Evolutionary conservation across 2,329 filamentous ascomycete species (phyloP).

Genomic region (Aspergillus pseudotamarii): DNA sequence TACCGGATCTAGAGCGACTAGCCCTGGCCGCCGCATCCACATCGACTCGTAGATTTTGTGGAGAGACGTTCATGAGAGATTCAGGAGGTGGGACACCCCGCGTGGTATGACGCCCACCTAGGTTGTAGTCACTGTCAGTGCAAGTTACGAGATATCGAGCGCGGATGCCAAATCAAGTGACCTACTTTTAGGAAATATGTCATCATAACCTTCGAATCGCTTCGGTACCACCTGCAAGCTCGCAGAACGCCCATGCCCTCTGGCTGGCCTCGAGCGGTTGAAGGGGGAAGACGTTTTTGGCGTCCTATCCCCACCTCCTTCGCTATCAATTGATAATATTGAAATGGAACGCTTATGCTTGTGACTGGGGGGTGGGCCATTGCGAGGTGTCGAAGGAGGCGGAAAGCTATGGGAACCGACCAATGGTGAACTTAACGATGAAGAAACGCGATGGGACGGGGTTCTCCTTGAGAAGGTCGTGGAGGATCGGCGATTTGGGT

Average conservation of each 20-base stretch:
- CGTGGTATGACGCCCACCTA: slow-evolving; percentile 37
- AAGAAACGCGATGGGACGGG: slow-evolving; percentile 41
- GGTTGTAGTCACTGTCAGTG: slow-evolving; percentile 13
- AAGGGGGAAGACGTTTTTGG: slow-evolving; percentile 33
- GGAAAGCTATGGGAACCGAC: slow-evolving; percentile 46
- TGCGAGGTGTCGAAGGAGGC: slow-evolving; percentile 38
- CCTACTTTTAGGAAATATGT: slow-evolving; percentile 43
- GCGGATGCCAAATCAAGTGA: neutral
- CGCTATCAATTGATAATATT: slow-evolving; percentile 73
- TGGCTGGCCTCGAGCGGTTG: slow-evolving; percentile 55
- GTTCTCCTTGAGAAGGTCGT: slow-evolving; percentile 37
- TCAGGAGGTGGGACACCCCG: slow-evolving; percentile 36
- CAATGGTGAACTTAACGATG: slow-evolving; percentile 44
- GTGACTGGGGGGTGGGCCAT: slow-evolving; percentile 48
- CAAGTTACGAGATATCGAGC: neutral
- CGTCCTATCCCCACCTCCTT: slow-evolving; percentile 39
- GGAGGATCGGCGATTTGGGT: slow-evolving; percentile 38
- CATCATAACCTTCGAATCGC: slow-evolving; percentile 45
- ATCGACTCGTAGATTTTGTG: slow-evolving; percentile 36
- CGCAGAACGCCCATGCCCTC: slow-evolving; percentile 74
- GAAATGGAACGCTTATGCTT: slow-evolving; percentile 76
- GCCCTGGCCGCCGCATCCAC: slow-evolving; percentile 32
- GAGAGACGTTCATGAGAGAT: slow-evolving; percentile 32
- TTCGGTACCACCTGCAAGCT: slow-evolving; percentile 75
- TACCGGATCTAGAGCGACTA: slow-evolving; percentile 27